A percentile compares a stretch with the other conserved stretches of the same genome.
phyloP scores from a whole-genome alignment of 1,139 yeast genomes.

The Diutina pseudorugosa region DNA sequence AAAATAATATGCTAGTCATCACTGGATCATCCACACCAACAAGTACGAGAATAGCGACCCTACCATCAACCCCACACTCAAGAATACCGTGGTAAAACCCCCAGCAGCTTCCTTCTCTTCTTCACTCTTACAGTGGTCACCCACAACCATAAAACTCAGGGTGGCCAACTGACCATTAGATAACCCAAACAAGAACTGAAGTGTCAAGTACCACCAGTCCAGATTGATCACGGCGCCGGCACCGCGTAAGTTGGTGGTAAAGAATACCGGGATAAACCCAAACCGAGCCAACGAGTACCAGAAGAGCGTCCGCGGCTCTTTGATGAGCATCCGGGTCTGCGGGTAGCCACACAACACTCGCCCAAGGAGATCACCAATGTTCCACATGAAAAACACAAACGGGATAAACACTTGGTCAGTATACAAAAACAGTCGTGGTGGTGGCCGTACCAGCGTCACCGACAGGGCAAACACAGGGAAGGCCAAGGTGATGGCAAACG shows the following conservation, averaged over 20 bases:
- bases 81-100: constrained; percentile 71
- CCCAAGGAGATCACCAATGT: constrained; percentile 75
- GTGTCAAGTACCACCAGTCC: constrained; percentile 52
- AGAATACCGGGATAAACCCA: constrained; percentile 48
- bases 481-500: constrained; percentile 64
- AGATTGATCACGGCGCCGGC: constrained; percentile 26
- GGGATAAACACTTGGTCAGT: constrained; percentile 54
- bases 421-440: constrained; percentile 20
- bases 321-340: constrained; percentile 23
- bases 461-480: constrained; percentile 87
- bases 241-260: constrained; percentile 50
- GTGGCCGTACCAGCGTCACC: constrained; percentile 38
- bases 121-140: constrained; percentile 42
- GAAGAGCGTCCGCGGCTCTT: constrained; percentile 29
- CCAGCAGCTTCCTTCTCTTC: constrained; percentile 87
- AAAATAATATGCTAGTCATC: not conserved
- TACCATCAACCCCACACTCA: constrained; percentile 61
- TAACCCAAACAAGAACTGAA: constrained; percentile 72
- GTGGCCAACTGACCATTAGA: constrained; percentile 82
- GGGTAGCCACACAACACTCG: constrained; percentile 53
- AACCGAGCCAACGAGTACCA: constrained; percentile 42
- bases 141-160: constrained; percentile 71
- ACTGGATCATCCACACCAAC: constrained; percentile 9
- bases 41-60: constrained; percentile 70
- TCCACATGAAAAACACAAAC: constrained; percentile 73